Evolutionary conservation across 2,329 filamentous ascomycete species (phyloP).

Genomic region (Arthrobotrys musiformis): DNA sequence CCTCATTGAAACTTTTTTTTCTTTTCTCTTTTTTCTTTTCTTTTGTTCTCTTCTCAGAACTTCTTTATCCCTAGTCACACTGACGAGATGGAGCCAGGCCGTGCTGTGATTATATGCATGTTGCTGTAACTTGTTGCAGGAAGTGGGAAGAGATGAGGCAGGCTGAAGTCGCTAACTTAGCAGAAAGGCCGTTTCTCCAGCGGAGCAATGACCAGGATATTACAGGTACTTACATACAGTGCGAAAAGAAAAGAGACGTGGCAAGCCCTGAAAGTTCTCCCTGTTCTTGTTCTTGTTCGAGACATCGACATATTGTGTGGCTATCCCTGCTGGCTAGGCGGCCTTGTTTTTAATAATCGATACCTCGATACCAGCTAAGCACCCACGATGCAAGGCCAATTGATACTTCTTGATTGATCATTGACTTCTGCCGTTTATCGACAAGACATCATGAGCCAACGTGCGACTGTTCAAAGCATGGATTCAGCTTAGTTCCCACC

Average conservation of each 20-base stretch:
- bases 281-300: neutral
- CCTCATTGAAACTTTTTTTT: slow-evolving; percentile 43
- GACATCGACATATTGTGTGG: neutral
- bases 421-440: slow-evolving; percentile 46
- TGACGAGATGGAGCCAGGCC: slow-evolving; percentile 53
- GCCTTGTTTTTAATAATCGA: slow-evolving; percentile 21
- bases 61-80: slow-evolving; percentile 40
- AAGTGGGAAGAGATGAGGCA: slow-evolving; percentile 56
- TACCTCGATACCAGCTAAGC: neutral
- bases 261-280: slow-evolving; percentile 38
- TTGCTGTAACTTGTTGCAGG: slow-evolving; percentile 53
- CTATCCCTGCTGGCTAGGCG: slow-evolving; percentile 20
- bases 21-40: slow-evolving; percentile 1
- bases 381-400: slow-evolving; percentile 20
- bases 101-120: slow-evolving; percentile 56
- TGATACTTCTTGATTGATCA: slow-evolving; percentile 9
- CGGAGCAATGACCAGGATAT: slow-evolving; percentile 33
- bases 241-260: slow-evolving; percentile 49
- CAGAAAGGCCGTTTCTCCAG: slow-evolving; percentile 26
- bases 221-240: too few species aligned
- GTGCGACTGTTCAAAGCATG: slow-evolving; percentile 9
- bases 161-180: slow-evolving; percentile 47
- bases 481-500: slow-evolving; percentile 24
- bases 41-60: slow-evolving; percentile 6
- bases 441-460: slow-evolving; percentile 16